phyloP scores from a whole-genome alignment of 441 rosid genomes.

The Erodium chrysanthum region DNA sequence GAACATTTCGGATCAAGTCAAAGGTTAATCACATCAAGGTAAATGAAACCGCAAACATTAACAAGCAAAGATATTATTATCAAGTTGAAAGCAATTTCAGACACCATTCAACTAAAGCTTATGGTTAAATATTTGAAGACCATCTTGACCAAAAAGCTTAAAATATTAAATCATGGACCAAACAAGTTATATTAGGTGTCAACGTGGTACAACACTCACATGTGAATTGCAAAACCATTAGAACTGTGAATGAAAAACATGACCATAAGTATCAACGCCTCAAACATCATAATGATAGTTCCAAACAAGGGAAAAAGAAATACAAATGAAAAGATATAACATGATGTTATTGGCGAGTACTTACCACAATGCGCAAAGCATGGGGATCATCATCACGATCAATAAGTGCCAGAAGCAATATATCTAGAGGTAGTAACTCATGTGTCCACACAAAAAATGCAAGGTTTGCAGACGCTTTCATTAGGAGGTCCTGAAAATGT shows the following conservation, averaged over 20 bases:
- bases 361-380: conserved; percentile 83
- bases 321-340: conserved; percentile 1
- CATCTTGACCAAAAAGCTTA: not conserved
- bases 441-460: conserved; percentile 76
- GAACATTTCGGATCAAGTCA: no score
- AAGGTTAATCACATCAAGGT: no score
- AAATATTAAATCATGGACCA: not conserved
- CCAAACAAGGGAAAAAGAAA: not conserved
- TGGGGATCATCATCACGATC: conserved; percentile 97
- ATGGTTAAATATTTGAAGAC: no score
- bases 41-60: no score
- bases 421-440: conserved; percentile 89
- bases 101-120: not conserved
- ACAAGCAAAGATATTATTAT: not conserved
- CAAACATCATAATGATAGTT: not conserved
- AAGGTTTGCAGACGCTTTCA: conserved; percentile 64
- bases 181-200: not conserved
- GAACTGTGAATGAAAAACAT: not conserved
- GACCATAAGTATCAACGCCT: not conserved
- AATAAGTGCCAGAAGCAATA: conserved; percentile 75
- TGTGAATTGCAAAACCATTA: not conserved
- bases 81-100: not conserved
- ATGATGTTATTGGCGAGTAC: conserved; percentile 17
- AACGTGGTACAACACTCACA: not conserved
- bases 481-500: conserved; percentile 43